Evolutionary conservation across 495 filamentous ascomycete genomes (phyloP).

Genomic region (Tetracladium marchalianum): DNA sequence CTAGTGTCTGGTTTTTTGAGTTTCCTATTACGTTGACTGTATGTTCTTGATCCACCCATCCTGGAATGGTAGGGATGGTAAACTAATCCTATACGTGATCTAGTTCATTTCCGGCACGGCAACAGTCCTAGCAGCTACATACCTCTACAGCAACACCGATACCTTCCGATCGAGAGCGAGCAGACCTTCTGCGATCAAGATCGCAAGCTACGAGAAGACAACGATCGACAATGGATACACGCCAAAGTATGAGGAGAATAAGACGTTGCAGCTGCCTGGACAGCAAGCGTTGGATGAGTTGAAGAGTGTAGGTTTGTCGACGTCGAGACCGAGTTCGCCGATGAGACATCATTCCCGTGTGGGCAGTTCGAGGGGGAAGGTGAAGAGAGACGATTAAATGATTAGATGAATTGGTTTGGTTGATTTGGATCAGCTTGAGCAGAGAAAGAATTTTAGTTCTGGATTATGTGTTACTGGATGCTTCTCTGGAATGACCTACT

Average conservation of each 20-base stretch:
- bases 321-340: conserved; percentile 16
- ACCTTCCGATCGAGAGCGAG: conserved; percentile 28
- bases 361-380: conserved; percentile 17
- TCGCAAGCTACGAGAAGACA: conserved; percentile 69
- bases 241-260: conserved; percentile 16
- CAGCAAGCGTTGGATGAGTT: conserved; percentile 8
- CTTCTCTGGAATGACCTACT: too few relatives aligned
- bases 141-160: conserved; percentile 62
- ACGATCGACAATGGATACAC: conserved; percentile 25
- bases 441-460: too few relatives aligned
- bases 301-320: conserved; percentile 15
- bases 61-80: too few relatives aligned
- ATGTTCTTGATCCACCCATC: conserved; percentile 27
- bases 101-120: conserved; percentile 76
- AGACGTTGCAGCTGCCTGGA: not conserved
- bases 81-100: conserved; percentile 5
- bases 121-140: conserved; percentile 70
- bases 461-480: too few relatives aligned
- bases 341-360: conserved; percentile 20
- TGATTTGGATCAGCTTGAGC: too few relatives aligned
- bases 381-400: conserved; percentile 18
- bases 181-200: conserved; percentile 64
- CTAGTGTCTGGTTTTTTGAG: conserved; percentile 77
- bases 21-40: conserved; percentile 62
- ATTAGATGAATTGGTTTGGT: not conserved